Evolutionary conservation across 129 eudicot genomes (phyloP).

Genomic region (Escallonia herrerae): DNA sequence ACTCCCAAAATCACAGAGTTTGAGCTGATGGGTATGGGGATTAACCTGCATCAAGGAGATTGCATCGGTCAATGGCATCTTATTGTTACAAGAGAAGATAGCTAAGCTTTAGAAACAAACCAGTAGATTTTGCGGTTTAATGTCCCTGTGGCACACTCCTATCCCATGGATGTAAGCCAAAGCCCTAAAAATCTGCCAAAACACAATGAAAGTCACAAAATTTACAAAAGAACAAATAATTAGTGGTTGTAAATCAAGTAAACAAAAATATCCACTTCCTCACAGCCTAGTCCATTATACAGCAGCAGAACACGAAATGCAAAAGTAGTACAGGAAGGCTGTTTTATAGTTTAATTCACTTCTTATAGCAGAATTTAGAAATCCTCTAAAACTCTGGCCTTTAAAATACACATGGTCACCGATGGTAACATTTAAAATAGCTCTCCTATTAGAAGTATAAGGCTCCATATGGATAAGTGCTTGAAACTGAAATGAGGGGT

Average conservation of each 20-base stretch:
- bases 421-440: no score
- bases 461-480: no score
- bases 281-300: no score
- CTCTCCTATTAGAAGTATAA: no score
- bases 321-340: no score
- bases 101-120: slow-evolving; percentile 22
- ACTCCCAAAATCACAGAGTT: slow-evolving; percentile 75
- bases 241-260: not conserved
- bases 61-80: not conserved
- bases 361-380: no score
- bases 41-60: slow-evolving; percentile 43
- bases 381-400: no score
- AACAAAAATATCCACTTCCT: no score
- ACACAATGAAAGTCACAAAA: not conserved
- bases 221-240: not conserved
- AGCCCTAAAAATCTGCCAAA: slow-evolving; percentile 56
- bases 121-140: slow-evolving; percentile 69
- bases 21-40: slow-evolving; percentile 70
- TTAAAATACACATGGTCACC: no score
- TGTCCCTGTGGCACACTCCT: slow-evolving; percentile 77
- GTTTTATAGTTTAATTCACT: no score
- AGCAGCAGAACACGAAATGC: no score
- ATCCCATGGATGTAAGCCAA: slow-evolving; percentile 70
- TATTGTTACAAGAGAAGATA: not conserved
- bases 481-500: no score